Conservation (phyloP, 2,329 filamentous ascomycete species). For the Calonectria montana region DNA sequence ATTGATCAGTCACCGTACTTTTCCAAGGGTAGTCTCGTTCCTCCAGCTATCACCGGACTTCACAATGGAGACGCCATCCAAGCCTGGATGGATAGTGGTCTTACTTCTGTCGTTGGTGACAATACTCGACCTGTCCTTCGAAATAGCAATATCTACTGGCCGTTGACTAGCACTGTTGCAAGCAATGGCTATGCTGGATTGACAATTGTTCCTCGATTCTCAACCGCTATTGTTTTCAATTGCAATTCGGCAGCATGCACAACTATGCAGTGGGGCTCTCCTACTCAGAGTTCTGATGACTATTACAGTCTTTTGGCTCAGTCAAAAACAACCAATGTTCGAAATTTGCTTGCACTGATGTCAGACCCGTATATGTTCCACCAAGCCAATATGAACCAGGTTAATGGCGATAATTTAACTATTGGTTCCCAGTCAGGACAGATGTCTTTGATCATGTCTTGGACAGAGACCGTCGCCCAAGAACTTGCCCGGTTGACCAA, state of each 20-base stretch:
- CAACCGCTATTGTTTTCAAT: conserved; percentile 32
- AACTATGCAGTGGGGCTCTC: conserved; percentile 24
- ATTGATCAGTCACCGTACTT: conserved; percentile 30
- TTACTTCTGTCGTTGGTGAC: conserved; percentile 28
- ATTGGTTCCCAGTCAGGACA: conserved; percentile 23
- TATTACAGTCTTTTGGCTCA: conserved; percentile 22
- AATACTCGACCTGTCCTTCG: conserved; percentile 27
- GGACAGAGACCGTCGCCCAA: conserved; percentile 31
- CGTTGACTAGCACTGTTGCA: conserved; percentile 25
- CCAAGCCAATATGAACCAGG: conserved; percentile 30
- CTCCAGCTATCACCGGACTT: conserved; percentile 32
- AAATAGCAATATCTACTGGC: conserved; percentile 25
- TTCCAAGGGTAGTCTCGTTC: conserved; percentile 19
- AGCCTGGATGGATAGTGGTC: conserved; percentile 30
- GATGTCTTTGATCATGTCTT: conserved; percentile 30
- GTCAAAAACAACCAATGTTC: conserved; percentile 23
- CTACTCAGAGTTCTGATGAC: neutral
- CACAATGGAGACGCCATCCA: conserved; percentile 31
- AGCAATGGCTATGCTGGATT: conserved; percentile 28
- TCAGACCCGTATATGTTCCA: conserved; percentile 35
- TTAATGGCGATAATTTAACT: conserved; percentile 10
- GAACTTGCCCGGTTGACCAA: conserved; percentile 28
- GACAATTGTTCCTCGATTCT: conserved; percentile 27
- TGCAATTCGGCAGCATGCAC: conserved; percentile 27
- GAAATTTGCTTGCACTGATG: conserved; percentile 21